Evolutionary conservation across 192 early-diverging fungal species (phyloP).

Genomic region (Spizellomyces sp.): DNA sequence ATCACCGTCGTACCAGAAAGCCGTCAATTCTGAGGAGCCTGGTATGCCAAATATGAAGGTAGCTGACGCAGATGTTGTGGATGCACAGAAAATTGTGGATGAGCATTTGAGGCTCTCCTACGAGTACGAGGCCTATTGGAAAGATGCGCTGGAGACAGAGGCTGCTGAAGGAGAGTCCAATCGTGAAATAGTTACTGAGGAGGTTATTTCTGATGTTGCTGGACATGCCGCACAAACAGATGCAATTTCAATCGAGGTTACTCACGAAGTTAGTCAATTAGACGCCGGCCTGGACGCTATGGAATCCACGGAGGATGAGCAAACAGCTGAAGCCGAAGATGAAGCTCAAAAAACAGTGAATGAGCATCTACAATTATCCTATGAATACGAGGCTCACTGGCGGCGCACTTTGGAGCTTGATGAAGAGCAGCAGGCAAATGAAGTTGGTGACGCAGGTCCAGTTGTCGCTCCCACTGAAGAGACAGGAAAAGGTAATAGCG

Average conservation of each 20-base stretch:
- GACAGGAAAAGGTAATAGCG: not conserved
- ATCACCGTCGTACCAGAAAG: not conserved
- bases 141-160: not conserved
- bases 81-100: slow-evolving; percentile 10
- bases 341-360: slow-evolving; percentile 8
- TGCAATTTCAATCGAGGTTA: not conserved
- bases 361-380: slow-evolving; percentile 17
- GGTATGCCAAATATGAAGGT: not conserved
- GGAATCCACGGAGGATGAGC: not conserved
- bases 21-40: not conserved
- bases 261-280: not conserved
- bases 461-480: too few species aligned
- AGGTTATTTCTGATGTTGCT: not conserved
- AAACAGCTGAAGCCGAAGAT: not conserved
- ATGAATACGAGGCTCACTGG: slow-evolving; percentile 20
- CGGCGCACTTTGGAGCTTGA: not conserved
- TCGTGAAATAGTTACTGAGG: not conserved
- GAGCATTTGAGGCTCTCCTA: slow-evolving; percentile 21
- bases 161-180: not conserved
- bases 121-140: slow-evolving; percentile 20
- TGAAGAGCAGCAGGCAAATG: not conserved
- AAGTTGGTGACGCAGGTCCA: not conserved
- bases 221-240: not conserved
- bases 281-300: not conserved
- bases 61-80: not conserved